A percentile compares a stretch with the other conserved stretches of the same genome.
Conservation (phyloP, 257 asterid genomes). For the Datura wrightii region DNA sequence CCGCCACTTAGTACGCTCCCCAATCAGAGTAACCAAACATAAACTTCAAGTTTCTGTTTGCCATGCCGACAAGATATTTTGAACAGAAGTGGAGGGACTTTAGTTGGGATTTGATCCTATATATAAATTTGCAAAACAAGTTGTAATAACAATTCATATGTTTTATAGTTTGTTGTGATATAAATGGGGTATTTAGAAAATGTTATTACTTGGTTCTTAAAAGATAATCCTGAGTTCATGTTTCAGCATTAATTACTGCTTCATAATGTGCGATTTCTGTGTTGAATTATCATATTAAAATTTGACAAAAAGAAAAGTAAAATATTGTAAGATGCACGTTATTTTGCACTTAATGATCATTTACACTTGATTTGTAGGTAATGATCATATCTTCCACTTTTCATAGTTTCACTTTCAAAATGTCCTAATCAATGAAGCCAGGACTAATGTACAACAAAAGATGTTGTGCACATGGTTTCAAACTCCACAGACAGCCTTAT, state of each 20-base stretch:
- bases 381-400: neutral
- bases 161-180: neutral
- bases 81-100: neutral
- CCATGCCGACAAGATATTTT: neutral
- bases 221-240: constrained; percentile 13
- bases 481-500: neutral
- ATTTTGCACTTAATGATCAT: neutral
- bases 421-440: constrained; percentile 9
- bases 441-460: constrained; percentile 1
- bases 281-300: neutral
- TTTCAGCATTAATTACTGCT: neutral
- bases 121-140: neutral
- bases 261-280: neutral
- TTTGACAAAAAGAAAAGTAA: neutral
- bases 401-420: constrained; percentile 8
- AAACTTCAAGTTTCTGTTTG: constrained; percentile 26
- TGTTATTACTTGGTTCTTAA: neutral
- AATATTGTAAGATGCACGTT: neutral
- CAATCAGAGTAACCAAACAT: constrained; percentile 37
- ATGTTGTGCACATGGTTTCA: neutral
- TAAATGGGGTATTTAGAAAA: neutral
- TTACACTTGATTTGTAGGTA: neutral
- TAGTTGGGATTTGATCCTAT: neutral
- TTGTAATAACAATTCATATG: neutral
- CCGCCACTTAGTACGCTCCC: constrained; percentile 91